These are phyloP conservation scores for Colletotrichum magnum DNA, from an alignment of 2,329 filamentous ascomycete species.

Conservation along the genomic window DNA sequence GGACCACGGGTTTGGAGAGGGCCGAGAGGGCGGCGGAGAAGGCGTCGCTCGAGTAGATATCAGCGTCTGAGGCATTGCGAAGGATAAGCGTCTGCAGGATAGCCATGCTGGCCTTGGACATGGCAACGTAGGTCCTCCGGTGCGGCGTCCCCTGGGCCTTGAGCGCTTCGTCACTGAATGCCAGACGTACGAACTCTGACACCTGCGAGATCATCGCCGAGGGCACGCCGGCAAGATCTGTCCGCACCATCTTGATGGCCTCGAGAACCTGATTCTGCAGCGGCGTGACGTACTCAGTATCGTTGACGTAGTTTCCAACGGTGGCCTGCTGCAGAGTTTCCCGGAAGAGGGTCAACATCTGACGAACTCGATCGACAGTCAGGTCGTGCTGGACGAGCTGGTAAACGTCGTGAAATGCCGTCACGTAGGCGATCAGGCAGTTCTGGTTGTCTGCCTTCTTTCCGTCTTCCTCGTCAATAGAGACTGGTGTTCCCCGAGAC, in stretches of 20 bases:
- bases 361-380: slow-evolving; percentile 71
- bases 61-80: slow-evolving; percentile 71
- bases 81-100: slow-evolving; percentile 75
- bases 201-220: slow-evolving; percentile 78
- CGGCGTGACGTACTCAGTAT: slow-evolving; percentile 80
- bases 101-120: slow-evolving; percentile 86
- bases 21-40: slow-evolving; percentile 76
- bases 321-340: slow-evolving; percentile 80
- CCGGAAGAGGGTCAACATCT: slow-evolving; percentile 80
- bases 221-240: slow-evolving; percentile 75
- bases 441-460: slow-evolving; percentile 79
- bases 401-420: slow-evolving; percentile 83
- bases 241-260: slow-evolving; percentile 76
- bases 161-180: slow-evolving; percentile 65
- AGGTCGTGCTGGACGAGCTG: slow-evolving; percentile 77
- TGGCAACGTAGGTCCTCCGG: slow-evolving; percentile 87
- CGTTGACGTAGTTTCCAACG: slow-evolving; percentile 76
- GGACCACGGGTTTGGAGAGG: slow-evolving; percentile 77
- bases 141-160: slow-evolving; percentile 48
- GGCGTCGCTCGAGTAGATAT: slow-evolving; percentile 79
- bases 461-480: slow-evolving; percentile 50
- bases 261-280: slow-evolving; percentile 80
- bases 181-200: slow-evolving; percentile 79
- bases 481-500: slow-evolving; percentile 73
- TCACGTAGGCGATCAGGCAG: slow-evolving; percentile 87